These are phyloP conservation scores for Talaromyces rugulosus DNA, from an alignment of 2,329 filamentous ascomycete species.

Conservation along the genomic window DNA sequence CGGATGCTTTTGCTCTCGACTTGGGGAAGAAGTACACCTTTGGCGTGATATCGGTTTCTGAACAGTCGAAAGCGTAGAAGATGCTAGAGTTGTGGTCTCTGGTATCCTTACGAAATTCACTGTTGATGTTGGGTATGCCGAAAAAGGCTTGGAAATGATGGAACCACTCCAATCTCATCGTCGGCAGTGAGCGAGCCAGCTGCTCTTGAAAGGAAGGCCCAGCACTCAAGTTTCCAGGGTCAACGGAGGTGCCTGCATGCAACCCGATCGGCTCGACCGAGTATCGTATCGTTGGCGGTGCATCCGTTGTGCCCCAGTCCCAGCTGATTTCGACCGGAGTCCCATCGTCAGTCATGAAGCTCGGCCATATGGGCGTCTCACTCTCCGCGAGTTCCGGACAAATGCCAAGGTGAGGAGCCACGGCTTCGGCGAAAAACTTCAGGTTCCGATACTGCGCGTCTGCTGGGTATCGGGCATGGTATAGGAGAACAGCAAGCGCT, in stretches of 20 bases:
- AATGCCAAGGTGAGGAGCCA: background rate
- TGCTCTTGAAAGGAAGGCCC: background rate
- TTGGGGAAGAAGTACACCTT: background rate
- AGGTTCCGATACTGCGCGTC: background rate
- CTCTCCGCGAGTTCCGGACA: background rate
- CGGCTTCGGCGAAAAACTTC: background rate
- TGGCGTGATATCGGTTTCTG: background rate
- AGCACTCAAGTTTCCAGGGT: conserved; percentile 16
- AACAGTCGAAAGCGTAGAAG: background rate
- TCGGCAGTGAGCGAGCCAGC: background rate
- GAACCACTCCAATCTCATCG: background rate
- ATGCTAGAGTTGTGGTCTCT: background rate
- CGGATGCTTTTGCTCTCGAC: background rate
- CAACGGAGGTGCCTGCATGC: conserved; percentile 21
- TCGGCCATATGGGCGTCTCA: conserved; percentile 23
- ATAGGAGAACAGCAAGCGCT: background rate
- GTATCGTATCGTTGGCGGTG: conserved; percentile 22
- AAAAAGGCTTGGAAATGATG: background rate
- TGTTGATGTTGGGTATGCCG: background rate
- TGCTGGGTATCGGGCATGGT: background rate
- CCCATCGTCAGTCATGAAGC: conserved; percentile 41
- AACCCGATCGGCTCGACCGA: conserved; percentile 30
- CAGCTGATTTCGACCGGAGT: conserved; percentile 38
- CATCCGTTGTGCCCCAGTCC: conserved; percentile 24
- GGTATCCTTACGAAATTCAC: background rate